Evolutionary conservation across 345 rosid species (phyloP), one percentile per base, ranked within the genome.

Genomic region (Limnanthes douglasii): DNA sequence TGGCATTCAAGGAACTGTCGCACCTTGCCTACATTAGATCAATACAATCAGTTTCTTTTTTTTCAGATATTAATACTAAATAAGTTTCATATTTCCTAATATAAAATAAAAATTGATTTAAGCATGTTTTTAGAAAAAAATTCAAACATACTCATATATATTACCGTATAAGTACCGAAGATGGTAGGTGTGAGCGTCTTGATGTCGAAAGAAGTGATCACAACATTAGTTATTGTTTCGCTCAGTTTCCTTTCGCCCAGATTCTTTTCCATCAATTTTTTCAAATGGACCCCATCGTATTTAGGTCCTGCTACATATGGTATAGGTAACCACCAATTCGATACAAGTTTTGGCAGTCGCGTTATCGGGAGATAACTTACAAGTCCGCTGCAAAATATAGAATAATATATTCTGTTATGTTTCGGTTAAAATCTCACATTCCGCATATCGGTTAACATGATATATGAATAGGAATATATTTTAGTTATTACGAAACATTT

Each of bases 131-230:
- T n/a, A 17, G 33, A 9, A 19, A 21, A 11, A 31, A 33, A 31
- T 26, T 32, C 15, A 7, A 39, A 21, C 5, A 3, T 11, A n/a
- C n/a, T n/a, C n/a, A n/a, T n/a, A n/a, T n/a, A n/a, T n/a, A 22
- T 7, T 31, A 75, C 95, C 76, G 70, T 46, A 31, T 53, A 75
- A 0, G 76, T 45, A 32, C 93, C 75, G 43, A 84, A 79, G 46
- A 75, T 23, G 7, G 57, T 66, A 9, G 95, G 84, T 33, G 73
- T 78, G 28, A 73, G 73, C 48, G 49, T 62, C 72, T 60, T 73
- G 54, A 70, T 70, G 48, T 78, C 93, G 40, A 66, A 84, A 27
- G 86, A 52, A 9, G 81, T 84, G 41, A 78, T 73, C 2, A 67
- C 93, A 10, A 75, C 37, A 28, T 52, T 70, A 11, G 93, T 79